Evolutionary conservation across 2,329 filamentous ascomycete genomes (phyloP).

Genomic region (Nigrospora oryzae): DNA sequence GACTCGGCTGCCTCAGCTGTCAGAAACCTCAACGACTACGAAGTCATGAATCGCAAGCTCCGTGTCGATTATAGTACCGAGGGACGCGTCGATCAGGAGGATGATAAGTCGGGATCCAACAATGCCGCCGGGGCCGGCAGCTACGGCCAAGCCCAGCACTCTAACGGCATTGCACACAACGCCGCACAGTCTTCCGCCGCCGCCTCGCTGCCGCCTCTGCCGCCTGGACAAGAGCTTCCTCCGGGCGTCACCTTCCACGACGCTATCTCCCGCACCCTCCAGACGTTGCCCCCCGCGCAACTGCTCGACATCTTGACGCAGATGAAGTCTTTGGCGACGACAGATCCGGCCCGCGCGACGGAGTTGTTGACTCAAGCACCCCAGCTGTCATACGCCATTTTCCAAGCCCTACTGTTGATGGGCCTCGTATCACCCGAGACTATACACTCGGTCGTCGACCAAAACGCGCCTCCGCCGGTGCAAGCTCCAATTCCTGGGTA

Average conservation of each 20-base stretch:
- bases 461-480: slow-evolving; percentile 29
- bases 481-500: slow-evolving; percentile 26
- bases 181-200: slow-evolving; percentile 18
- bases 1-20: slow-evolving; percentile 86
- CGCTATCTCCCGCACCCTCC: slow-evolving; percentile 84
- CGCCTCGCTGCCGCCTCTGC: slow-evolving; percentile 64
- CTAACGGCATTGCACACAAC: slow-evolving; percentile 22
- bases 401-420: slow-evolving; percentile 88
- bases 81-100: slow-evolving; percentile 64
- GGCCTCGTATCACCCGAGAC: slow-evolving; percentile 81
- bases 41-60: slow-evolving; percentile 90
- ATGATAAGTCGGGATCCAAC: slow-evolving; percentile 15
- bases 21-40: slow-evolving; percentile 89
- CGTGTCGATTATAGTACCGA: slow-evolving; percentile 96
- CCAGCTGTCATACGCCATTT: slow-evolving; percentile 89
- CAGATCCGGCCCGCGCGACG: slow-evolving; percentile 73
- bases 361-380: slow-evolving; percentile 83
- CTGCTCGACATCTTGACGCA: slow-evolving; percentile 89
- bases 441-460: slow-evolving; percentile 72
- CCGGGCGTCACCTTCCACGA: slow-evolving; percentile 78
- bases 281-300: slow-evolving; percentile 77
- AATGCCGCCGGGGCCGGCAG: slow-evolving; percentile 7
- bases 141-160: slow-evolving; percentile 8
- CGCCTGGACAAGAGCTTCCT: slow-evolving; percentile 75
- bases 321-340: slow-evolving; percentile 83